Conservation (phyloP, 2,329 filamentous ascomycete genomes). For the Waltergamsia citrina region DNA sequence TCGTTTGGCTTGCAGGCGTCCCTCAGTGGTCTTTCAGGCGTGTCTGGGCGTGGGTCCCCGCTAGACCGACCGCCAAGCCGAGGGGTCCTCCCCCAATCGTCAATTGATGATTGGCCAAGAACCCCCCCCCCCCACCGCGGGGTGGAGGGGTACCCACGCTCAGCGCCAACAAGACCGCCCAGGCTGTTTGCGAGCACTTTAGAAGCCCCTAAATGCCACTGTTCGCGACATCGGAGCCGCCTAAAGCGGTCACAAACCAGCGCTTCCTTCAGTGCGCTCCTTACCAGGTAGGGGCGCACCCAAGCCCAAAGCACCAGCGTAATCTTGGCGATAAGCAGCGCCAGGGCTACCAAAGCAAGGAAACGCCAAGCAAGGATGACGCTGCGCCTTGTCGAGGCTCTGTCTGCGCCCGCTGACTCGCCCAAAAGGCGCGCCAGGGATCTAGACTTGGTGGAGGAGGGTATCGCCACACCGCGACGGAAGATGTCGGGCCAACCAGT, state of each 20-base stretch:
- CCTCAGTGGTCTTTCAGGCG: no score
- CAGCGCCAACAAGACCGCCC: no score
- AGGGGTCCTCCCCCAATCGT: no score
- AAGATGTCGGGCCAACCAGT: background rate
- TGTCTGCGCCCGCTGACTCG: background rate
- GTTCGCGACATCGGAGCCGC: background rate
- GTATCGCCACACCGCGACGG: background rate
- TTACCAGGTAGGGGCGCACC: background rate
- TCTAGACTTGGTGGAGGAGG: no score
- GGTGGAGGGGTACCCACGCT: background rate
- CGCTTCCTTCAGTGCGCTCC: no score
- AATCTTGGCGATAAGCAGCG: background rate
- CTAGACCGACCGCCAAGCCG: background rate
- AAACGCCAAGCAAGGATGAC: background rate
- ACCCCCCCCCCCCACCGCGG: background rate
- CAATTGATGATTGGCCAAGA: background rate
- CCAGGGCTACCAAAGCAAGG: background rate
- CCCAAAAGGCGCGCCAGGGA: no score
- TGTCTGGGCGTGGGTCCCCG: no score
- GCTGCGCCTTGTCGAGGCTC: constrained; percentile 1
- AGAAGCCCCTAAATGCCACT: background rate
- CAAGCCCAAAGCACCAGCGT: background rate
- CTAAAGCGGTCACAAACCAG: no score
- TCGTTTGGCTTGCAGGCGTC: no score
- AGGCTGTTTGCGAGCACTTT: no score